Evolutionary conservation across 2,329 filamentous ascomycete species (phyloP).

Genomic region (Fusarium chuoi): DNA sequence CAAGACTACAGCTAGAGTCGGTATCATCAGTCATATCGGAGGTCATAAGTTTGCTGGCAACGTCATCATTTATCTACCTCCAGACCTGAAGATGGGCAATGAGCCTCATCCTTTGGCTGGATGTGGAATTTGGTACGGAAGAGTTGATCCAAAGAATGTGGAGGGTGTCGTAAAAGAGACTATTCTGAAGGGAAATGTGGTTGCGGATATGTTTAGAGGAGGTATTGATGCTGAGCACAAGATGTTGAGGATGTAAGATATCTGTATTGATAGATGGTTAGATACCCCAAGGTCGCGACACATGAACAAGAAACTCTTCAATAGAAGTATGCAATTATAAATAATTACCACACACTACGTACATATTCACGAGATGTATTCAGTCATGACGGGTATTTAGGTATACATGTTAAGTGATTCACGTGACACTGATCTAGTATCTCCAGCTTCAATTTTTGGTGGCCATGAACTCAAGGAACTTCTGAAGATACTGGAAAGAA

Average conservation of each 20-base stretch:
- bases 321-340: not conserved
- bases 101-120: slow-evolving; percentile 70
- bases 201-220: slow-evolving; percentile 77
- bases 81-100: slow-evolving; percentile 55
- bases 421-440: slow-evolving; percentile 33
- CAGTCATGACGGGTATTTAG: not conserved
- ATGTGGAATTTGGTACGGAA: slow-evolving; percentile 83
- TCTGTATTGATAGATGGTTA: not conserved
- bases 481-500: not conserved
- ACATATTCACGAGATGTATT: not conserved
- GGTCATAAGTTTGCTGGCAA: slow-evolving; percentile 90
- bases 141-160: slow-evolving; percentile 79
- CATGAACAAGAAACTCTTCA: not conserved
- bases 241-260: slow-evolving; percentile 58
- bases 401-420: not conserved
- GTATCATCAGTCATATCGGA: slow-evolving; percentile 80
- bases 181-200: slow-evolving; percentile 71
- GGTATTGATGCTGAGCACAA: slow-evolving; percentile 68
- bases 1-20: slow-evolving; percentile 66
- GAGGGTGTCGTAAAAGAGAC: slow-evolving; percentile 81
- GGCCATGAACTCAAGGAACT: not conserved
- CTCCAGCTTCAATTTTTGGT: slow-evolving; percentile 6
- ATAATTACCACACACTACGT: not conserved
- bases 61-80: slow-evolving; percentile 82
- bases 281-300: slow-evolving; percentile 22